Evolutionary conservation across 2,329 filamentous ascomycete species (phyloP), one percentile per base, ranked within the genome.

Genomic region (Fusarium nelsonii): DNA sequence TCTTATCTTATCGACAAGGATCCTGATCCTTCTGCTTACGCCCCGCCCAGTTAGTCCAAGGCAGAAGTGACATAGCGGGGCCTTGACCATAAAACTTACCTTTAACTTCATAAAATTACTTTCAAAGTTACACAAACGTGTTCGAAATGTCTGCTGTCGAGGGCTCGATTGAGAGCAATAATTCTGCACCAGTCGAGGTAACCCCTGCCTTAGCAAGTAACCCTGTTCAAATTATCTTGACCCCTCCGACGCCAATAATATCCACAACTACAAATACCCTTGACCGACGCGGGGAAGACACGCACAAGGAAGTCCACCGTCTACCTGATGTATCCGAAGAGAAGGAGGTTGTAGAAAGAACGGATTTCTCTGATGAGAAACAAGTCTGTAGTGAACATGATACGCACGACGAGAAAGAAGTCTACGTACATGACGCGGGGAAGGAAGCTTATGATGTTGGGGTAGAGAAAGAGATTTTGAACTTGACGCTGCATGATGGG

Each of bases 211-310:
- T 32, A 11, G 26, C 39, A 4, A 43, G 14, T 5, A 23, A 43
- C 7, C 34, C 34, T 28, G 69, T 72, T 33, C 40, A 58, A n/a
- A 72, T 71, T 18, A 54, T 68, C 2, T n/a, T 71, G 18, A 71
- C 69, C 0, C 69, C 69, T 12, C 62, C 69, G 0, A 71, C 69
- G 15, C 69, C 69, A 8, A 58, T 70, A 1, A n/a, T n/a, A 23
- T 30, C 57, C 39, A 28, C 32, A 16, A 26, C 34, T 14, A 30
- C 39, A 40, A 28, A 5, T 12, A 12, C 14, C 8, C 28, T 45
- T n/a, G 36, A 20, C 28, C n/a, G 7, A 10, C 32, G 23, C 32
- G 37, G 26, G 8, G 55, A 68, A 34, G 63, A 70, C 14, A 65
- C 59, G 4, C 26, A 68, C 12, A 68, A 70, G 14, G 63, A 68